Evolutionary conservation across 2,329 filamentous ascomycete genomes (phyloP), one percentile per base, ranked within the genome.

Genomic region (Neocatenulostroma microsporum): DNA sequence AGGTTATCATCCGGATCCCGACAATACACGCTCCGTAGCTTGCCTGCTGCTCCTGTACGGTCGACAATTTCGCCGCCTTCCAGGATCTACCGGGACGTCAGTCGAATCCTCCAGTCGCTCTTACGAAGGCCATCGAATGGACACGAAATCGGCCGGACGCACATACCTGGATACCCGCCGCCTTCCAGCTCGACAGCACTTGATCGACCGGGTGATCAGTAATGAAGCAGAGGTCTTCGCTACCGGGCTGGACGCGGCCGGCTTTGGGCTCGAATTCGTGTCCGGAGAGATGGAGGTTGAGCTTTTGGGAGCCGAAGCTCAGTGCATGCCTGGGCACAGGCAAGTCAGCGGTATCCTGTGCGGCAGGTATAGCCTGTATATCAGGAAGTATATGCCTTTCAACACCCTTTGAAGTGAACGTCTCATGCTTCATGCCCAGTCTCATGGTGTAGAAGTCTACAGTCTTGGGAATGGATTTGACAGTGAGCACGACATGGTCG

Each of bases 191-290:
- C 4, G 54, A 40, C n/a, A 68, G 50, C 3, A 77, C 63, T 0
- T 61, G 55, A 2, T 69, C 63, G 3, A 79, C 63, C 4, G 66
- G 60, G 7, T 70, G 64, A 5, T 73, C 60, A 0, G 75, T 66
- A 19, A 80, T 51, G 37, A 80, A 80, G 49, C 75, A 79, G 21
- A 80, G 41, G 50, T 80, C 76, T 9, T 68, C 74, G 9, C 70
- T 75, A 0, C 76, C 76, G 0, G 72, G 70, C 36, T 70, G 60
- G 0, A 73, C 73, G 9, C 57, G 63, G 3, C 51, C 50, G 0
- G 75, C 76, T 49, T 77, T 78, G 3, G 76, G 75, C 40, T 76
- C 72, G 45, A 78, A 78, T 41, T 79, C 74, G 11, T 64, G 66
- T 5, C 74, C 74, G 9, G 61, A 58, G 44, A 74, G 63, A 48